Evolutionary conservation across 306 rosid species (phyloP), one percentile per base, ranked within the genome.

Genomic region (Sesbania bispinosa): DNA sequence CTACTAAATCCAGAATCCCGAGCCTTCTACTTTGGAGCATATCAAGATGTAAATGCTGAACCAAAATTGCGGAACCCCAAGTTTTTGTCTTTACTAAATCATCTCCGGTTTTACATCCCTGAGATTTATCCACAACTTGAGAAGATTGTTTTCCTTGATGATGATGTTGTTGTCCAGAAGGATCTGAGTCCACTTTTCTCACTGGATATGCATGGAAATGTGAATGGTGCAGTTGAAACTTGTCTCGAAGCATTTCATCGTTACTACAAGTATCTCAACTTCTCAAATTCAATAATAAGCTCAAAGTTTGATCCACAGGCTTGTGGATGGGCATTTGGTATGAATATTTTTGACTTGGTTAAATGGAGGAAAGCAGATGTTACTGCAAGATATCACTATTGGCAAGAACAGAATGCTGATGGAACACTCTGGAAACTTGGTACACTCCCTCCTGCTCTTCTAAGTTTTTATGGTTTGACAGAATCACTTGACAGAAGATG

Each of bases 401-500:
- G 98, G 98, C 98, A 79, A 78, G 90, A 87, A 72, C 96, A 87
- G 74, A 93, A 93, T 77, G 84, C 83, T 10, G 88, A 85, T 6
- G 90, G 89, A 26, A 76, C 86, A 23, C 92, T 93, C 16, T 93
- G 98, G 98, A 88, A 80, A 85, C 84, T 83, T 26, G 97, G 98
- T 35, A 82, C 92, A 7, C 93, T 93, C 36, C 90, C 98, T 47
- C 85, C 97, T 21, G 98, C 93, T 13, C 96, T 93, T 61, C 75
- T 90, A 36, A 81, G 97, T 8, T 93, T 93, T 66, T 90, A 90
- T 68, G 98, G 98, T 75, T 89, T 90, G 67, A 90, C 91, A 6
- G 98, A 93, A 77, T 93, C 96, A 7, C 96, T 93, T 58, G 98
- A 93, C 57, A 78, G 98, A 78, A 93, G 98, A 90, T 93, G 98